Conservation (phyloP, 805 yeast genomes). For the Candida tallmaniae region DNA sequence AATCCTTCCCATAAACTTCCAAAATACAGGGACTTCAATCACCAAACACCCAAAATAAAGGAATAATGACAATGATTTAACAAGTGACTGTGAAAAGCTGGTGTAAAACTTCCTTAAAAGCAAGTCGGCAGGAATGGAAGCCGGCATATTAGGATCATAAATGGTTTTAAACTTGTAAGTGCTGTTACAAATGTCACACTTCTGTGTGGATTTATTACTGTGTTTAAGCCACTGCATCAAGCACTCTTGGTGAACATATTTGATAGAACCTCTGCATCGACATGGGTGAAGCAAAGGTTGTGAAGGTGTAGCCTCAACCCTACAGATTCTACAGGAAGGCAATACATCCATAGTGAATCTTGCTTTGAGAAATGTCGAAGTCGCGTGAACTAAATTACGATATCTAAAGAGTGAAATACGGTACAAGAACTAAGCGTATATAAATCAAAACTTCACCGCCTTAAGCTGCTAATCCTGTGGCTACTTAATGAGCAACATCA, state of each 20-base stretch:
- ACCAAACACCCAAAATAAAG: constrained; percentile 40
- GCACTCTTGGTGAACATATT: constrained; percentile 90
- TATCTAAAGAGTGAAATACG: too few relatives aligned
- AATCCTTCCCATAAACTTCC: constrained; percentile 51
- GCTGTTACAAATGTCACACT: constrained; percentile 86
- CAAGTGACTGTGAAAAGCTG: constrained; percentile 11
- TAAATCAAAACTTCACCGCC: too few relatives aligned
- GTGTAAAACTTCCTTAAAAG: constrained; percentile 37
- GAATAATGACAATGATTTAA: constrained; percentile 19
- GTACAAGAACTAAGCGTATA: too few relatives aligned
- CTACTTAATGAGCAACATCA: too few relatives aligned
- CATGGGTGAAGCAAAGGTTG: constrained; percentile 91
- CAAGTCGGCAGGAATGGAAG: constrained; percentile 49
- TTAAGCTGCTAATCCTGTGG: too few relatives aligned
- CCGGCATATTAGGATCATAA: constrained; percentile 64
- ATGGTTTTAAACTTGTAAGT: constrained; percentile 65
- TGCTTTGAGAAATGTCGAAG: too few relatives aligned
- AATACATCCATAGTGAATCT: too few relatives aligned
- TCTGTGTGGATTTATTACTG: constrained; percentile 50
- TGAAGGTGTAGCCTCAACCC: constrained; percentile 77
- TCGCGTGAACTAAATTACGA: too few relatives aligned
- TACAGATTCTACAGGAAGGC: constrained; percentile 75
- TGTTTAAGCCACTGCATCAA: constrained; percentile 81
- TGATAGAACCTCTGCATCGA: constrained; percentile 88
- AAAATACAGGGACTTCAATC: constrained; percentile 54